Conservation (phyloP, 768 basidiomycete species). For the Hericium alpestre region DNA sequence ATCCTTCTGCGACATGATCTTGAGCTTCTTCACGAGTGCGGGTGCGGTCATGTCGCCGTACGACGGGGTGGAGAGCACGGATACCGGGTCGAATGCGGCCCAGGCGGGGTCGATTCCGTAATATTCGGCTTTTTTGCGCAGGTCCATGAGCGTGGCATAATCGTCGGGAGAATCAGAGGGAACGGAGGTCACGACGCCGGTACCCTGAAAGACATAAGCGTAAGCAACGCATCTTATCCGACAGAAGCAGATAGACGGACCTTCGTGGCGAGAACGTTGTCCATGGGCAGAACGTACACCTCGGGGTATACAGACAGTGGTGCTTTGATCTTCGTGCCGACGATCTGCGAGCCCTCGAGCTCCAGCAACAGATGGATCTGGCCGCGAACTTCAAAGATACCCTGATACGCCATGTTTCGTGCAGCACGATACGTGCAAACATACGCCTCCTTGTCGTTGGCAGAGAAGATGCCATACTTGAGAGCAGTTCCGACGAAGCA, state of each 20-base stretch:
- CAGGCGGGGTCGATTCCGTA: constrained; percentile 91
- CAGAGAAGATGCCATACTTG: constrained; percentile 89
- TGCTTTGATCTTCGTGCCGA: constrained; percentile 86
- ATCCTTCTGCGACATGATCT: constrained; percentile 94
- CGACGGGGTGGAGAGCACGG: constrained; percentile 81
- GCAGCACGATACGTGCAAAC: constrained; percentile 83
- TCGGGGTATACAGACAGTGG: constrained; percentile 74
- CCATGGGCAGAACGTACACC: constrained; percentile 98
- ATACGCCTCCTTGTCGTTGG: constrained; percentile 79
- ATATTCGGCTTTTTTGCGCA: constrained; percentile 92
- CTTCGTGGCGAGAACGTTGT: constrained; percentile 92
- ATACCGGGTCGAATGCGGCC: constrained; percentile 75
- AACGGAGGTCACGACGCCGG: constrained; percentile 95
- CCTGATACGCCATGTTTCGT: constrained; percentile 97
- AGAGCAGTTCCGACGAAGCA: constrained; percentile 87
- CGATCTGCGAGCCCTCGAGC: constrained; percentile 65
- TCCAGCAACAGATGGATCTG: constrained; percentile 64
- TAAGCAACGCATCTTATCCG: neutral
- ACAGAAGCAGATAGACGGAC: constrained; percentile 23
- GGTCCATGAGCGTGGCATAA: constrained; percentile 77
- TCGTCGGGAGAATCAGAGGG: constrained; percentile 99
- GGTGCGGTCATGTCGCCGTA: constrained; percentile 89
- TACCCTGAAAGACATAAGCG: constrained; percentile 44
- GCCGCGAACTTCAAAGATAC: constrained; percentile 62
- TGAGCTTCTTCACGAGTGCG: constrained; percentile 73